Base-by-base conservation (phyloP, 768 basidiomycete species). In the Candolleomyces eurysporus region DNA sequence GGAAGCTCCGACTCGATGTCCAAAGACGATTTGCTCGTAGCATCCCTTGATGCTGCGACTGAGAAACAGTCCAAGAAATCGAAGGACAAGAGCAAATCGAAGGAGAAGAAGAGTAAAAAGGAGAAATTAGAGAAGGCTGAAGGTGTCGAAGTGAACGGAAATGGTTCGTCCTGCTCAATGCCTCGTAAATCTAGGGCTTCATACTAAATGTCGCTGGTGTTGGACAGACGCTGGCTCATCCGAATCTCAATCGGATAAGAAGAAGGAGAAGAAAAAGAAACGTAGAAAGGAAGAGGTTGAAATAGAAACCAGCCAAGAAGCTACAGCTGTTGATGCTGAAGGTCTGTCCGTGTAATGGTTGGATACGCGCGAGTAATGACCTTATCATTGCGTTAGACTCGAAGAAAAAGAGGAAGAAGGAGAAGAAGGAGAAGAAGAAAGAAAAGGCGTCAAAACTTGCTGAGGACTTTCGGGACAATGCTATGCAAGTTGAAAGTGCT, bases 351-450 rank as follows among this genome's bases (percentile, higher is more conserved):
- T 16, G 2, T 13, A 4, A 2, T 3, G 4, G 21, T 42, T 39
- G 56, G 32, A 32, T 39, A 7, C 17, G 7, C 7, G 52, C 21
- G 17, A 19, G 4, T 54, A 17, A 14, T 19, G 9, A 21, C 14
- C 46, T 1, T 13, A 30, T 8, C 5, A 42, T 30, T 17, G 3
- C 26, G 31, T 42, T 19, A 14, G 48, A 48, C 7, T 43, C n/a
- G 57, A 49, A 32, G 26, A 49, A 48, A 40, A 36, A 58, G 45
- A 66, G 72, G 60, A 66, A 66, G 46, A 65, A 68, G 63, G 66
- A 65, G 60, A 65, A 50, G 21, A 60, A 58, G 63, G 64, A 64
- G 48, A 65, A 70, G 64, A 61, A 55, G 57, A 61, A 65, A 49
- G 67, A 70, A 60, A 68, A 68, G 54, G 58, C 66, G n/a, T 63